These are phyloP conservation scores for Aspergillus cejpii DNA, from an alignment of 2,329 filamentous ascomycete species.

Conservation along the genomic window DNA sequence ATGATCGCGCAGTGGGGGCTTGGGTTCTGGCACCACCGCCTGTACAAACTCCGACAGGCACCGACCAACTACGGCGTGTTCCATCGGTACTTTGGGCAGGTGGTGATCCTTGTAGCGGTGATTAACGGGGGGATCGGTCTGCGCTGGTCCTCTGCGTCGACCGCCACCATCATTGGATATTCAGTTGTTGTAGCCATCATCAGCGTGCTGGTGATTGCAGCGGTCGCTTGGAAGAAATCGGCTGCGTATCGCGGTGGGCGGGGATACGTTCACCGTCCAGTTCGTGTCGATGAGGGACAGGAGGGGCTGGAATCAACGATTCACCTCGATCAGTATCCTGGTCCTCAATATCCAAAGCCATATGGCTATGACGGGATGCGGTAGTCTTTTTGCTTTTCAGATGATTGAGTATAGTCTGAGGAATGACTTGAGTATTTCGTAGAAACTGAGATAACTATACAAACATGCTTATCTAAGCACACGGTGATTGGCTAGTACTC, in stretches of 20 bases:
- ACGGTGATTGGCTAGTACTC: no score
- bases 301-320: neutral
- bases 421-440: no score
- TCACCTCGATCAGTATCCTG: neutral
- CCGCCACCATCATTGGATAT: conserved; percentile 11
- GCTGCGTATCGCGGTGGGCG: neutral
- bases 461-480: neutral
- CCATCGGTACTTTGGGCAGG: conserved; percentile 25
- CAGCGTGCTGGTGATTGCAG: neutral
- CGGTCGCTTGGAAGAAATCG: conserved; percentile 1
- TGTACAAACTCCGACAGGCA: conserved; percentile 21
- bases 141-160: conserved; percentile 14
- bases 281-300: neutral
- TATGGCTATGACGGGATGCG: neutral
- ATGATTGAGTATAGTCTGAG: no score
- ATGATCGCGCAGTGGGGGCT: conserved; percentile 34
- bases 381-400: no score
- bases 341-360: neutral
- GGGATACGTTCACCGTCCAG: neutral
- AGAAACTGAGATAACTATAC: neutral
- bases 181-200: conserved; percentile 7
- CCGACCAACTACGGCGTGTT: conserved; percentile 15
- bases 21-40: conserved; percentile 37
- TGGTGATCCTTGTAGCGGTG: conserved; percentile 22
- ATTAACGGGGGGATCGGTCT: conserved; percentile 17